A percentile compares a stretch with the other conserved stretches of the same genome.
Evolutionary conservation across 495 filamentous ascomycete genomes (phyloP).

Genomic region (Polyplosphaeria fusca): DNA sequence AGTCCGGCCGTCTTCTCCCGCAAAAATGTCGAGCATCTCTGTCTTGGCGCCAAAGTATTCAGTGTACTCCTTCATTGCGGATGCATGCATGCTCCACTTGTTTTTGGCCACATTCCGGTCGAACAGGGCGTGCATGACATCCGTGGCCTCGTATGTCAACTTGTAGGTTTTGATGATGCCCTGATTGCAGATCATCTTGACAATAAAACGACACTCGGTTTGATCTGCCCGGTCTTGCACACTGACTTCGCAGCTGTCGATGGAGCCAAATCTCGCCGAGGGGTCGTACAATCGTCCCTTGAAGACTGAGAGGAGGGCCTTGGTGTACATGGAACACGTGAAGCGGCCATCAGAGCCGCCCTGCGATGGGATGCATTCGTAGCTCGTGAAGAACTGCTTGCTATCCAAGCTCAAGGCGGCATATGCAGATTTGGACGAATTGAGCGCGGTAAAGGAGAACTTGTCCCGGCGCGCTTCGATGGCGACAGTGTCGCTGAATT

Average conservation of each 20-base stretch:
- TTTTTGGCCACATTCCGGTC: slow-evolving; percentile 66
- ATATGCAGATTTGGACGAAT: slow-evolving; percentile 91
- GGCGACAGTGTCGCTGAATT: slow-evolving; percentile 87
- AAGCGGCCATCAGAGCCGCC: slow-evolving; percentile 53
- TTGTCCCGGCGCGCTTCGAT: slow-evolving; percentile 77
- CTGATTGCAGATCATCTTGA: slow-evolving; percentile 84
- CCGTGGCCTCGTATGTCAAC: slow-evolving; percentile 79
- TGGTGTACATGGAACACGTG: slow-evolving; percentile 70
- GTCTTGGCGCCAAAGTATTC: slow-evolving; percentile 89
- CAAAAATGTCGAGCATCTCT: slow-evolving; percentile 85
- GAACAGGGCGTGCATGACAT: slow-evolving; percentile 84
- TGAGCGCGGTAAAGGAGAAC: slow-evolving; percentile 80
- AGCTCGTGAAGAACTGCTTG: slow-evolving; percentile 76
- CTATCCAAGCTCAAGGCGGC: slow-evolving; percentile 72
- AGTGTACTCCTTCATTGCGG: slow-evolving; percentile 74
- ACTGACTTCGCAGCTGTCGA: slow-evolving; percentile 83
- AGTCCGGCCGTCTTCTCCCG: slow-evolving; percentile 57
- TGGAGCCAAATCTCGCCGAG: slow-evolving; percentile 68
- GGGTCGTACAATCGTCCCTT: slow-evolving; percentile 58
- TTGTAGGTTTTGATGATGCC: slow-evolving; percentile 90
- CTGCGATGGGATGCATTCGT: slow-evolving; percentile 55
- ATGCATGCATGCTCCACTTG: slow-evolving; percentile 73
- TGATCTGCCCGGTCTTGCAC: slow-evolving; percentile 70
- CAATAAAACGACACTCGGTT: slow-evolving; percentile 72
- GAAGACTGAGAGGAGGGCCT: slow-evolving; percentile 75